These are phyloP conservation scores for Hydrangea macrophylla DNA, from an alignment of 148 eudicot species.

Conservation along the genomic window DNA sequence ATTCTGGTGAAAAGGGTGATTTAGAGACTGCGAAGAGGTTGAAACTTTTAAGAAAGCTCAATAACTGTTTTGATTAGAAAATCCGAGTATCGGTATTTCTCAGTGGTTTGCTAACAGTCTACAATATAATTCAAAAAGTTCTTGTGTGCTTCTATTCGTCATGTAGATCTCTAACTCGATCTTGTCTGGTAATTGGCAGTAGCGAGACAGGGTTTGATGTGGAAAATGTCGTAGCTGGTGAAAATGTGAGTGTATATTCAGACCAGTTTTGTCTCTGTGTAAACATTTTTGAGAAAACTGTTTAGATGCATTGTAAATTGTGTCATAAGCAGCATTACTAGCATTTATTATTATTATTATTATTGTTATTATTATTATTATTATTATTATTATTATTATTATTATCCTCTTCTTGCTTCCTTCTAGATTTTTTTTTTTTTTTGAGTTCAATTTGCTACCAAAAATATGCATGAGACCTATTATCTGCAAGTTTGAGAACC, in stretches of 20 bases:
- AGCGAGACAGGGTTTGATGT: conserved; percentile 33
- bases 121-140: neutral
- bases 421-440: neutral
- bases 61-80: neutral
- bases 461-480: neutral
- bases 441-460: neutral
- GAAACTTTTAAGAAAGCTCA: conserved; percentile 5
- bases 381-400: too few relatives aligned
- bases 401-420: too few relatives aligned
- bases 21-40: conserved; percentile 42
- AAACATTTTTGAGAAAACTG: too few relatives aligned
- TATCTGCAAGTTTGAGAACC: too few relatives aligned
- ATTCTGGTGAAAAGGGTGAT: conserved; percentile 35
- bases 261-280: too few relatives aligned
- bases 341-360: too few relatives aligned
- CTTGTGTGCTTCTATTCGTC: neutral
- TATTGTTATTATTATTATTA: too few relatives aligned
- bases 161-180: conserved; percentile 7
- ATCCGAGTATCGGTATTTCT: neutral
- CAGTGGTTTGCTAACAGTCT: neutral
- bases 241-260: conserved; percentile 53
- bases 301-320: too few relatives aligned
- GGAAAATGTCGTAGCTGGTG: conserved; percentile 28
- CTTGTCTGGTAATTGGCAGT: conserved; percentile 36
- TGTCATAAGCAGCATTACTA: too few relatives aligned